Evolutionary conservation across 345 rosid genomes (phyloP), one percentile per base, ranked within the genome.

Genomic region (sweet orange (Citrus sinensis)): DNA sequence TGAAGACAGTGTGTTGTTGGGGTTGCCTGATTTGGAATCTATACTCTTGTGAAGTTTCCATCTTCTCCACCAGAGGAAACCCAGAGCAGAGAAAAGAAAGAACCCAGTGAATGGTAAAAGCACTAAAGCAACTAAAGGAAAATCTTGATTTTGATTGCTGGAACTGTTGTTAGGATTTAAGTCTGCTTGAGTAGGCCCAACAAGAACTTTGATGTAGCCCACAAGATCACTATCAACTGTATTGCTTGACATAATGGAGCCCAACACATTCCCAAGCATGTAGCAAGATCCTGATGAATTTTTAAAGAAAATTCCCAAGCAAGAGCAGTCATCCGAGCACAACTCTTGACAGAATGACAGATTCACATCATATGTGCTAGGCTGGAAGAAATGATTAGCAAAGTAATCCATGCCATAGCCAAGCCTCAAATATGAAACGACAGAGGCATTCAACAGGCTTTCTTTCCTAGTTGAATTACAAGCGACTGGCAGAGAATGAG

Each of bases 281-380:
- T 90, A 87, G 78, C 98, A 94, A 75, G 91, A 89, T 77, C 91
- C 87, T 20, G 95, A 88, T 17, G 94, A 88, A 80, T 86, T 90
- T 63, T 84, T 80, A 37, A 81, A 86, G 76, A 93, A 92, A 73
- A 91, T 70, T 40, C 95, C 97, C 49, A 91, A 67, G 81, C 98
- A 94, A 55, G 91, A 90, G 83, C 97, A 94, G 71, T 87, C 85
- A 55, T 70, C 75, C 1, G 76, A 85, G 87, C 98, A 94, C 1
- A 89, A 40, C 71, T 87, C 86, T 69, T 84, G 90, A 82, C 98
- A 94, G 51, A 70, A 78, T 0, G 90, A 85, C 54, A 88, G 85
- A 30, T 81, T 78, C 13, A 88, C 82, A 22, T 85, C 88, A 35
- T 86, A 82, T 24, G 13, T 84, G 49, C 63, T 69, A 70, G 92